Percentiles rank a stretch among this genome's conserved stretches.
These are phyloP conservation scores for Daucus carota DNA, from an alignment of 129 eudicot species.

Conservation along the genomic window DNA sequence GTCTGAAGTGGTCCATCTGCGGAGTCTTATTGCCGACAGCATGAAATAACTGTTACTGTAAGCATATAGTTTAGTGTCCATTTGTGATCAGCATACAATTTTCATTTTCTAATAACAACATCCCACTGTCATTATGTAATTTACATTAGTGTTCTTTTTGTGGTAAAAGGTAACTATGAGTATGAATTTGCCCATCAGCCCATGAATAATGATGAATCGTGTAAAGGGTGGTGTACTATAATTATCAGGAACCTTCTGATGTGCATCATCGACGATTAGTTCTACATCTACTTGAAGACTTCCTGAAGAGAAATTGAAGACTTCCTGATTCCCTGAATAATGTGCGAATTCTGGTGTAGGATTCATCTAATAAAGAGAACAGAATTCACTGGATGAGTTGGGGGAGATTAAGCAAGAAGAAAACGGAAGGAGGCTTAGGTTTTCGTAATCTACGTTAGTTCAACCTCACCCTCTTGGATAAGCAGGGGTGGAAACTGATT, in stretches of 20 bases:
- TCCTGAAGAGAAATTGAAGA: too few relatives aligned
- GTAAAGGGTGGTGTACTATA: neutral
- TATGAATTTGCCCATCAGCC: neutral
- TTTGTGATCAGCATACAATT: neutral
- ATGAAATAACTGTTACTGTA: conserved; percentile 87
- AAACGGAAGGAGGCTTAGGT: too few relatives aligned
- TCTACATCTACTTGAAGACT: neutral
- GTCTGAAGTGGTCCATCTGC: conserved; percentile 48
- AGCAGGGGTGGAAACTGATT: too few relatives aligned
- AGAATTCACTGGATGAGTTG: too few relatives aligned
- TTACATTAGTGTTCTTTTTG: neutral
- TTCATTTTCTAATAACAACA: neutral
- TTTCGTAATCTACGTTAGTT: too few relatives aligned
- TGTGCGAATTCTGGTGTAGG: too few relatives aligned
- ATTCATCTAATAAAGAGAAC: too few relatives aligned
- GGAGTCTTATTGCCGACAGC: conserved; percentile 62
- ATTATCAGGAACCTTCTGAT: neutral
- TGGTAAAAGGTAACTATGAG: neutral
- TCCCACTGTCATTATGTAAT: neutral
- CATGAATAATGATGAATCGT: neutral
- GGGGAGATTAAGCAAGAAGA: too few relatives aligned
- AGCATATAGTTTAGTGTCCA: conserved; percentile 22
- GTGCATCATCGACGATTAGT: neutral
- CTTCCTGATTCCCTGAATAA: too few relatives aligned
- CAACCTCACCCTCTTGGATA: too few relatives aligned